These are phyloP conservation scores for Phlebopus sp. DNA, from an alignment of 1,284 basidiomycete species.

Conservation along the genomic window DNA sequence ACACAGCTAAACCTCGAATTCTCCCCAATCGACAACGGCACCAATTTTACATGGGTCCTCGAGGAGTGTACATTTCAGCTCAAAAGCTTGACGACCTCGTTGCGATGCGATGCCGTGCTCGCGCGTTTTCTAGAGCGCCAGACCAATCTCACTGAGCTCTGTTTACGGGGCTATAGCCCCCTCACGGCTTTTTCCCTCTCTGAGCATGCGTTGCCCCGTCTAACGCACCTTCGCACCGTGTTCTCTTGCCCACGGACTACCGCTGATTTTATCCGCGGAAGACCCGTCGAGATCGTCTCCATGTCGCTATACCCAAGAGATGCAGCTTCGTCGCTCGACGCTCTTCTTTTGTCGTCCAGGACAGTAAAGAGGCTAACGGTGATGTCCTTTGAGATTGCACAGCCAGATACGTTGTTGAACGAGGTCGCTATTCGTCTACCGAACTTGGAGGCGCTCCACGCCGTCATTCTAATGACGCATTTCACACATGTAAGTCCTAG, in stretches of 20 bases:
- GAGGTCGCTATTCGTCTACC: constrained; percentile 47
- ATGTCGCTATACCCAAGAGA: constrained; percentile 49
- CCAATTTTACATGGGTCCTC: constrained; percentile 46
- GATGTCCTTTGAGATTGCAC: constrained; percentile 50
- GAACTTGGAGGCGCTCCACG: constrained; percentile 52
- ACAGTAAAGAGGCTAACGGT: constrained; percentile 51
- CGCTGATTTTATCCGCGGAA: constrained; percentile 42
- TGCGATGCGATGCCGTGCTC: constrained; percentile 46
- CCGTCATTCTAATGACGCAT: constrained; percentile 48
- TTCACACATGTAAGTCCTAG: constrained; percentile 40
- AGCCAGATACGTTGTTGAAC: constrained; percentile 41
- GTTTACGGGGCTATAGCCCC: constrained; percentile 45
- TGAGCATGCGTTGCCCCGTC: constrained; percentile 43
- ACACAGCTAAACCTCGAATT: constrained; percentile 48
- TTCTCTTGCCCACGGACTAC: constrained; percentile 47
- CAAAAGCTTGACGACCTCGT: constrained; percentile 47
- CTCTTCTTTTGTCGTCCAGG: constrained; percentile 38
- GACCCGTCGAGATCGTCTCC: constrained; percentile 51
- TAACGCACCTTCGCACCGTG: constrained; percentile 52
- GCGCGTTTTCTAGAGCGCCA: constrained; percentile 54
- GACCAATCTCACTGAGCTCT: constrained; percentile 46
- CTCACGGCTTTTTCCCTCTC: constrained; percentile 36
- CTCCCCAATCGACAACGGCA: constrained; percentile 34
- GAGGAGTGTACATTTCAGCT: constrained; percentile 43
- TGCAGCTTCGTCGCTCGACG: constrained; percentile 39